Evolutionary conservation across 2,329 filamentous ascomycete genomes (phyloP), one percentile per base, ranked within the genome.

Genomic region (Paecilomyces dactylethromorphus): DNA sequence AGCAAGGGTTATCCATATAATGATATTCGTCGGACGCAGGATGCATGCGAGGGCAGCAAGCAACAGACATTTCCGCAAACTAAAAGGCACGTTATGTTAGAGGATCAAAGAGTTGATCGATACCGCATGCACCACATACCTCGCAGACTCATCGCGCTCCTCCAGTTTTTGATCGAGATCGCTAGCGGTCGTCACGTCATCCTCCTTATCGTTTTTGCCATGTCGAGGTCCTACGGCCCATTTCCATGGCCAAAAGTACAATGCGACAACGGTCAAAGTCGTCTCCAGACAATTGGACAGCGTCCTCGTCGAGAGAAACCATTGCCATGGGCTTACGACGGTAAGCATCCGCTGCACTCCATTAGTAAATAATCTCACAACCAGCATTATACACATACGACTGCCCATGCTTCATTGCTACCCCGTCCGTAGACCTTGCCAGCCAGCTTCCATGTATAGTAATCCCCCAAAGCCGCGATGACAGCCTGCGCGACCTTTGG

Each of bases 251-350:
- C 91, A 97, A 66, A 87, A 84, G 70, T 86, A 86, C 53, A 97
- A 79, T 1, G 92, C 93, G 67, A 86, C 81, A 60, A 89, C 81
- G 3, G 93, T 97, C 65, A 99, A 77, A 0, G 89, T 90, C n/a
- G 89, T 91, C 79, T 99, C 94, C 3, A 97, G 79, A 56, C 88
- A 94, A 76, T 99, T 99, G 57, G 93, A 97, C 69, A 99, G 88
- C 0, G 94, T 96, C 53, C 94, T 84, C 0, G 92, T 93, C 1
- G 92, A 94, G 76, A 89, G 94, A 75, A 94, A 97, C 90, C 91
- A 97, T 73, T 97, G 91, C 92, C 94, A 99, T 6, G 94, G 91
- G 74, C 87, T 96, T 67, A 87, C 78, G 51, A 89, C 74, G 2
- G 86, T 87, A 75, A 94, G 82, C 59, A 83, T 81, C 53, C 96